Evolutionary conservation across 768 basidiomycete species (phyloP).

Genomic region (Pisolithus tinctorius): DNA sequence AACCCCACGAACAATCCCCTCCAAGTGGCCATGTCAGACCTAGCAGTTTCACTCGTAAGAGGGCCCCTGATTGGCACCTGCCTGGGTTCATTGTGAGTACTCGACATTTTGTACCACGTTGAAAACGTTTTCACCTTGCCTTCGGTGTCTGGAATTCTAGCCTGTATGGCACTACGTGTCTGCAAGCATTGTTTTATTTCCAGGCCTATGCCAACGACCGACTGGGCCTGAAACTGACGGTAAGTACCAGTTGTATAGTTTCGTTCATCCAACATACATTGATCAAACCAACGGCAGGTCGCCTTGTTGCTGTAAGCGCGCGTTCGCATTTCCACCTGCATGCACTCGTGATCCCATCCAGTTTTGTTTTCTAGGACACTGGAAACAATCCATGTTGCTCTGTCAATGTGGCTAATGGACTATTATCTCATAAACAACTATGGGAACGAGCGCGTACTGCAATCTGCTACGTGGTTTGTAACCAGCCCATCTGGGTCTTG

Average conservation of each 20-base stretch:
- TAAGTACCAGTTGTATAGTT: not conserved
- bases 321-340: too few relatives aligned
- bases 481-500: not conserved
- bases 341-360: too few relatives aligned
- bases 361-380: not conserved
- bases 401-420: constrained; percentile 6
- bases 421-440: constrained; percentile 1
- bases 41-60: not conserved
- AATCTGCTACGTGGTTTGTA: constrained; percentile 2
- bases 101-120: too few relatives aligned
- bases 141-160: constrained; percentile 3
- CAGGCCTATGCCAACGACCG: constrained; percentile 5
- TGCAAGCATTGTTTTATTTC: constrained; percentile 6
- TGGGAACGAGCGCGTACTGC: not conserved
- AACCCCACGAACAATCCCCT: too few relatives aligned
- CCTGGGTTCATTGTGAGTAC: too few relatives aligned
- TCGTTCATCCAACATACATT: not conserved
- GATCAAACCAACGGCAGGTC: not conserved
- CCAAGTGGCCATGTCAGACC: not conserved
- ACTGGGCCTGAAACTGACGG: not conserved
- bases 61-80: too few relatives aligned
- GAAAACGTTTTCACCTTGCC: too few relatives aligned
- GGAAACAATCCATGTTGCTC: constrained; percentile 4
- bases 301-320: constrained; percentile 1
- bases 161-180: constrained; percentile 16